Evolutionary conservation across 2,329 filamentous ascomycete species (phyloP), one percentile per base, ranked within the genome.

Genomic region (Diaporthe sp.): DNA sequence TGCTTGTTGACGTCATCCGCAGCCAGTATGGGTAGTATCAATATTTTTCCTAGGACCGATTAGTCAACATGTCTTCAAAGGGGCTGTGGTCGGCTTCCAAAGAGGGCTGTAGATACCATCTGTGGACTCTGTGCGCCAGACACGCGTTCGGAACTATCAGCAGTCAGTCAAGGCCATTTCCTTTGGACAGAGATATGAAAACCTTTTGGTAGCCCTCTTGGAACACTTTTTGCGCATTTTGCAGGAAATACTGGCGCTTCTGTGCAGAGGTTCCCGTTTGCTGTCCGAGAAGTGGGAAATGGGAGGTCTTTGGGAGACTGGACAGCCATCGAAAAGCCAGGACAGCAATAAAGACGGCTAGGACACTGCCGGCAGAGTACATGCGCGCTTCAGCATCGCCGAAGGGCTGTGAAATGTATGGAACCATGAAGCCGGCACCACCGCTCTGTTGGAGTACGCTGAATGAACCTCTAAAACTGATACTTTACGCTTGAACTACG

Each of bases 201-300:
- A 66, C 61, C 44, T 51, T 66, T 51, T 66, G 30, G 15, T 66
- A 66, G 22, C 61, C 61, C 22, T 66, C 42, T 27, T 51, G 61
- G 8, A 66, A 66, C 12, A 66, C 61, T 4, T 66, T 50, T 22
- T 66, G 61, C 61, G 61, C 61, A 66, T 66, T 66, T 51, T 66
- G 61, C 27, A 66, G 44, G 44, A 66, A 66, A 22, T 37, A 66
- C 61, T 66, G 42, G 44, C 61, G 61, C 42, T 66, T 66, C 44
- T 66, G 61, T 51, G 27, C 44, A 37, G 44, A 25, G 42, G 19
- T 66, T 37, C 61, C 61, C 30, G 61, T 66, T n/a, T 66, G 27
- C 30, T 66, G 42, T 37, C 61, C 61, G 3, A 66, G 61, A 19
- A 66, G 22, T 51, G 61, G 61, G 22, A 66, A 66, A 37, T 66